Conservation (phyloP, 1,139 yeast species). For the Kodamaea anthophila region DNA sequence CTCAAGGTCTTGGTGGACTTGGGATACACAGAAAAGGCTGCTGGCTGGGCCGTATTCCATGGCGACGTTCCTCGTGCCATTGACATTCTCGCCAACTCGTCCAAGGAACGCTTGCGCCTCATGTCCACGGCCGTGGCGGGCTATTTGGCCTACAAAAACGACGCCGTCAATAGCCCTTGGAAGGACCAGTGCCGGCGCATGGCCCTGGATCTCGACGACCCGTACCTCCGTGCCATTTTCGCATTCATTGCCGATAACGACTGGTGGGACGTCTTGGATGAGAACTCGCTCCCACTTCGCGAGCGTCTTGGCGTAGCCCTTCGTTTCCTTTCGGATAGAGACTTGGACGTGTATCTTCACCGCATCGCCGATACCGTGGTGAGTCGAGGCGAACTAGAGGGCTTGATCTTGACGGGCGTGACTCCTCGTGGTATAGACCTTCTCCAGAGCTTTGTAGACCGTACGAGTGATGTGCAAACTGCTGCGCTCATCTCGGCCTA, state of each 20-base stretch:
- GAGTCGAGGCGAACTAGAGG: constrained; percentile 79
- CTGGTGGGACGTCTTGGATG: constrained; percentile 95
- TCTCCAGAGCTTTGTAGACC: constrained; percentile 79
- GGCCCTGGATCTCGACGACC: constrained; percentile 83
- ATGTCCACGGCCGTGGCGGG: constrained; percentile 96
- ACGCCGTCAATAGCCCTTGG: constrained; percentile 74
- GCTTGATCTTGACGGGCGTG: constrained; percentile 81
- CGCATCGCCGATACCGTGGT: constrained; percentile 69
- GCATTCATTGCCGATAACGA: constrained; percentile 92
- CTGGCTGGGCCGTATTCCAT: constrained; percentile 96
- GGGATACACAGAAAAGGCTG: constrained; percentile 81
- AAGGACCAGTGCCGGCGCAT: constrained; percentile 84
- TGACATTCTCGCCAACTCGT: constrained; percentile 54
- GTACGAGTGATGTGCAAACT: constrained; percentile 89
- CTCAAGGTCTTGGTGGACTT: constrained; percentile 48
- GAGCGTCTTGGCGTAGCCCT: constrained; percentile 90
- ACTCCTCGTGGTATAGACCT: constrained; percentile 79
- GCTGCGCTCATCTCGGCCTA: constrained; percentile 77
- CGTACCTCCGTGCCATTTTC: constrained; percentile 85
- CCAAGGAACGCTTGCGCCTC: constrained; percentile 57
- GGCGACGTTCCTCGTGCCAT: constrained; percentile 83
- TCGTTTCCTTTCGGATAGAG: constrained; percentile 75
- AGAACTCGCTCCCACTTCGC: constrained; percentile 77
- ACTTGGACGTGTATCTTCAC: constrained; percentile 60
- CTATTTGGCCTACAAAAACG: constrained; percentile 67